These are phyloP conservation scores for Thalia dealbata DNA, from an alignment of 176 grass and related monocot genomes.

Conservation along the genomic window DNA sequence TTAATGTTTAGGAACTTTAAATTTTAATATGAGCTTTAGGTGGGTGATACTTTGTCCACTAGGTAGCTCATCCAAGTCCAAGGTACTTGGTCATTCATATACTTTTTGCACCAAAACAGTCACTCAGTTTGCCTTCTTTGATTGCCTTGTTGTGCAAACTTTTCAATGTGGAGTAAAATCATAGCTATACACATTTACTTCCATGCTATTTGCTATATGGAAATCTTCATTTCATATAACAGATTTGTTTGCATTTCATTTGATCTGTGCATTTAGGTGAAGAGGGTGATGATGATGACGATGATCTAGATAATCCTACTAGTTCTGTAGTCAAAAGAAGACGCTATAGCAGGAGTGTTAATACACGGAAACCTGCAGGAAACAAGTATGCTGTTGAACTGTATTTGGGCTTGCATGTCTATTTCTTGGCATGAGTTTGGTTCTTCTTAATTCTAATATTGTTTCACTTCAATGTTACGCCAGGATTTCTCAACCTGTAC, in stretches of 20 bases:
- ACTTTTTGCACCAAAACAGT: neutral
- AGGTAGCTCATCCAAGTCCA: too few relatives aligned
- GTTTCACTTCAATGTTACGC: conserved; percentile 9
- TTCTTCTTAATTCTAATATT: conserved; percentile 10
- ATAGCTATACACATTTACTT: neutral
- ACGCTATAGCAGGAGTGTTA: conserved; percentile 49
- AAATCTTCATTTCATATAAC: conserved; percentile 9
- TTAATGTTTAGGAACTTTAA: neutral
- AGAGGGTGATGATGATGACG: conserved; percentile 59
- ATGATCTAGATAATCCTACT: conserved; percentile 48
- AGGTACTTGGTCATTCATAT: too few relatives aligned
- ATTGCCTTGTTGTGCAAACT: neutral
- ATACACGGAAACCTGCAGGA: conserved; percentile 51
- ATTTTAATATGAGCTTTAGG: too few relatives aligned
- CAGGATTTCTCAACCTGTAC: conserved; percentile 66
- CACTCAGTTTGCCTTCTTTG: neutral
- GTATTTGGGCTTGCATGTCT: conserved; percentile 17
- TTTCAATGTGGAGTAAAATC: neutral
- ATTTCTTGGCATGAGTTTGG: conserved; percentile 1
- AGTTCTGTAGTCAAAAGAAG: conserved; percentile 56
- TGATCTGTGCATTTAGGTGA: conserved; percentile 46
- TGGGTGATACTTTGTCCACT: too few relatives aligned
- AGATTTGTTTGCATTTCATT: conserved; percentile 16
- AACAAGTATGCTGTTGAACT: conserved; percentile 46
- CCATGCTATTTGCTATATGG: neutral